These are phyloP conservation scores for Suillus ampliporus DNA, from an alignment of 768 basidiomycete species.

Conservation along the genomic window DNA sequence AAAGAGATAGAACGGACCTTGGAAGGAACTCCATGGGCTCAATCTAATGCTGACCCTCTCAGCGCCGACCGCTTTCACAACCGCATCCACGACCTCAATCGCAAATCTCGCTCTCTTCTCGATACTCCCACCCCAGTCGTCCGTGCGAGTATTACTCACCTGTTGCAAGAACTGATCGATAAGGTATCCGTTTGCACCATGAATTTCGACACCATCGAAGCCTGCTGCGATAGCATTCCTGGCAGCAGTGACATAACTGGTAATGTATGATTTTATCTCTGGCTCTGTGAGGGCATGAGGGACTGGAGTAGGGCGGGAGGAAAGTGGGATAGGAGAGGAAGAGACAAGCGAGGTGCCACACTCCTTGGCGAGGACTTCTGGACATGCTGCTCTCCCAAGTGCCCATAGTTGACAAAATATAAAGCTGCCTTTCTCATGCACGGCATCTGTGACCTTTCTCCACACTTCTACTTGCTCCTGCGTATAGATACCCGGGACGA, in stretches of 20 bases:
- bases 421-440: conserved; percentile 48
- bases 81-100: conserved; percentile 48
- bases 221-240: conserved; percentile 60
- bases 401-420: conserved; percentile 57
- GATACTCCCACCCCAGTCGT: conserved; percentile 55
- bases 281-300: conserved; percentile 46
- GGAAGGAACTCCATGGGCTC: conserved; percentile 45
- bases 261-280: conserved; percentile 52
- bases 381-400: conserved; percentile 33
- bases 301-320: conserved; percentile 8
- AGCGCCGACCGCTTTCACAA: conserved; percentile 47
- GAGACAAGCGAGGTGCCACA: conserved; percentile 11
- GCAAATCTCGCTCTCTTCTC: conserved; percentile 54
- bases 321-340: conserved; percentile 15
- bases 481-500: conserved; percentile 56
- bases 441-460: conserved; percentile 52
- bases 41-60: conserved; percentile 50
- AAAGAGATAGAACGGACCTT: conserved; percentile 34
- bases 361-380: conserved; percentile 6
- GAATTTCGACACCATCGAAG: conserved; percentile 61
- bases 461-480: conserved; percentile 56
- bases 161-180: conserved; percentile 49
- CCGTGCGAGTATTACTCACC: conserved; percentile 48
- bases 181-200: conserved; percentile 38
- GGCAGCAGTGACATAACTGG: conserved; percentile 52